A percentile compares a stretch with the other conserved stretches of the same genome.
Evolutionary conservation across 805 yeast genomes (phyloP).

Genomic region (Candida sithepensis): DNA sequence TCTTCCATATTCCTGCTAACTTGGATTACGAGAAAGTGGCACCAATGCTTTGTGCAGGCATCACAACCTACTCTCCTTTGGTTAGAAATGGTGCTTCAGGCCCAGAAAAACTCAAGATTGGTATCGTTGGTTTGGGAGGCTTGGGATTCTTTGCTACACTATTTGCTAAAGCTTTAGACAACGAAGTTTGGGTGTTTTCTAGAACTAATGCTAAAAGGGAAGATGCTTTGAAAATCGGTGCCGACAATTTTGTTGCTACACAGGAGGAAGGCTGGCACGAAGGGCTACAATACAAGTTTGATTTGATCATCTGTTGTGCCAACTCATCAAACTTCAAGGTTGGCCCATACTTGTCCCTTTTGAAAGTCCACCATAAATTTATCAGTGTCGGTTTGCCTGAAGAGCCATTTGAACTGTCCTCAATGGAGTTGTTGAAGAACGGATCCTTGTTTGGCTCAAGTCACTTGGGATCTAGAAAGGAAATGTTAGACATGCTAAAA

Average conservation of each 20-base stretch:
- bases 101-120: slow-evolving; percentile 46
- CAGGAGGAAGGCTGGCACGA: slow-evolving; percentile 41
- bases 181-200: slow-evolving; percentile 55
- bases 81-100: slow-evolving; percentile 29
- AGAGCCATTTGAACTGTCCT: slow-evolving; percentile 17
- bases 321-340: slow-evolving; percentile 30
- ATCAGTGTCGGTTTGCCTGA: slow-evolving; percentile 31
- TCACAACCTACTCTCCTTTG: slow-evolving; percentile 51
- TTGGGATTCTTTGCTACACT: slow-evolving; percentile 45
- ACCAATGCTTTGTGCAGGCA: slow-evolving; percentile 56
- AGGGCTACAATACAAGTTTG: slow-evolving; percentile 34
- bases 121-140: slow-evolving; percentile 46
- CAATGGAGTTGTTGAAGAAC: slow-evolving; percentile 4
- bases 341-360: slow-evolving; percentile 3
- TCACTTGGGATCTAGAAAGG: slow-evolving; percentile 42
- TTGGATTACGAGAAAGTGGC: slow-evolving; percentile 42
- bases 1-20: slow-evolving; percentile 45
- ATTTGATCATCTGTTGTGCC: slow-evolving; percentile 46
- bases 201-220: slow-evolving; percentile 46
- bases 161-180: slow-evolving; percentile 58
- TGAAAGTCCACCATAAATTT: slow-evolving; percentile 27
- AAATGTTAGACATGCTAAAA: slow-evolving; percentile 44
- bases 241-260: slow-evolving; percentile 52
- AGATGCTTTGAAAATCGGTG: slow-evolving; percentile 49
- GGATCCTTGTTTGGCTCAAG: slow-evolving; percentile 42